Percentiles rank a stretch among this genome's conserved stretches.
phyloP scores from a whole-genome alignment of 139 green algal genomes.

The Tetradesmus obliquus region DNA sequence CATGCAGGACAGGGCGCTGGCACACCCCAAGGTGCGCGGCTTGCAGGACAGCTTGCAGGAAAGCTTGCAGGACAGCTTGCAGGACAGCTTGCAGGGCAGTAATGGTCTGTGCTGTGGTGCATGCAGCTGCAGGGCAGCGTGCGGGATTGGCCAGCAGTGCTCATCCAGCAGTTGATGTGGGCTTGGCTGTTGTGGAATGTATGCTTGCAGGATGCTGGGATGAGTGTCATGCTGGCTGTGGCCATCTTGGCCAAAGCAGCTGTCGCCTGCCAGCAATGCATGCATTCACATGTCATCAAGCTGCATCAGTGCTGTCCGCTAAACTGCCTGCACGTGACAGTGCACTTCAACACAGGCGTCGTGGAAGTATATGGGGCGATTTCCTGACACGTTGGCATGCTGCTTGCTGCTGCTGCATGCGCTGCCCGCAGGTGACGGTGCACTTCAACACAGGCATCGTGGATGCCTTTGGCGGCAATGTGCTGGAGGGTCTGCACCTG shows the following conservation, averaged over 20 bases:
- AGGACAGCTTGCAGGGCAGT: background rate
- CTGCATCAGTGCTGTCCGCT: background rate
- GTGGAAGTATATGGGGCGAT: conserved; percentile 78
- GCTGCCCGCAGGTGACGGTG: conserved; percentile 48
- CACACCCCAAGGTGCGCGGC: conserved; percentile 41
- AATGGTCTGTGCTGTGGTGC: background rate
- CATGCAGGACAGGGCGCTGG: conserved; percentile 80
- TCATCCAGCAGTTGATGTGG: no score
- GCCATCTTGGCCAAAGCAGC: no score
- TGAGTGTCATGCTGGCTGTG: background rate
- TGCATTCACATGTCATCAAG: no score
- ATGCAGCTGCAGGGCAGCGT: background rate
- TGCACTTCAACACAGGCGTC: conserved; percentile 88
- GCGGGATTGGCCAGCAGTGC: no score
- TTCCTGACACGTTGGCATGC: no score
- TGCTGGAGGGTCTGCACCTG: conserved; percentile 54
- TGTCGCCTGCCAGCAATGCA: no score
- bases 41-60: background rate
- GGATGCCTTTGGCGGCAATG: conserved; percentile 79
- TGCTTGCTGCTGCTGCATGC: background rate
- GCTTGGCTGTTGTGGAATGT: no score
- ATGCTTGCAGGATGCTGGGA: background rate
- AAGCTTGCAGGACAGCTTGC: conserved; percentile 71
- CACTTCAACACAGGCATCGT: conserved; percentile 88
- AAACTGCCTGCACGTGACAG: conserved; percentile 13